Conservation (phyloP, 2,329 filamentous ascomycete genomes). For the Fusarium temperatum region DNA sequence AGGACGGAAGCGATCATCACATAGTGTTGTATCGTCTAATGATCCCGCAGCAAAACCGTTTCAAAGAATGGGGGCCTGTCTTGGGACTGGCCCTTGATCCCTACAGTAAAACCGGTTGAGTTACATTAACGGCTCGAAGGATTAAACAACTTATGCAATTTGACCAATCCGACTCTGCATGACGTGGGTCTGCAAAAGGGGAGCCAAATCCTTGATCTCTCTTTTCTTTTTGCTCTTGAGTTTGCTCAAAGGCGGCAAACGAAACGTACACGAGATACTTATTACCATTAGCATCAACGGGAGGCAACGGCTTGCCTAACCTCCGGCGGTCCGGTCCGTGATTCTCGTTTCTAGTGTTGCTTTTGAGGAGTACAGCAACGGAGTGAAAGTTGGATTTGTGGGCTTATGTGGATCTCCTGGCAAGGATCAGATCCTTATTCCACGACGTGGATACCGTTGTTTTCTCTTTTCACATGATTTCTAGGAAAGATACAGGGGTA, state of each 20-base stretch:
- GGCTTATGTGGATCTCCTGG: not conserved
- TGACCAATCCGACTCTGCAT: not conserved
- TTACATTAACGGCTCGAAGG: not conserved
- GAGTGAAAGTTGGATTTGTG: not conserved
- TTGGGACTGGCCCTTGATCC: slow-evolving; percentile 5
- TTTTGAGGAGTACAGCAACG: not conserved
- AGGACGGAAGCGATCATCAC: slow-evolving; percentile 1
- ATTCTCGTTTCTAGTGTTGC: not conserved
- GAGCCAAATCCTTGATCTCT: not conserved
- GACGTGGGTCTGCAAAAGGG: not conserved
- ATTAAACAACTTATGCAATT: not conserved
- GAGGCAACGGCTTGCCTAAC: not conserved
- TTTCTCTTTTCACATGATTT: not conserved
- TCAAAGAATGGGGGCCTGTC: not conserved
- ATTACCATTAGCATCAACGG: not conserved
- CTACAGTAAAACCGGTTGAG: not conserved
- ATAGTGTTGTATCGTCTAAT: not conserved
- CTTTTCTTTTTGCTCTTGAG: not conserved
- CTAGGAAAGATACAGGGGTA: too few species aligned
- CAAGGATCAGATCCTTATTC: slow-evolving; percentile 17
- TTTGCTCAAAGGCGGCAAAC: not conserved
- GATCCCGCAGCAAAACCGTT: not conserved
- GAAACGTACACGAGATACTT: not conserved
- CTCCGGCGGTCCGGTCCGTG: slow-evolving; percentile 7
- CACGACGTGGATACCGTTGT: not conserved